Percentiles rank a stretch among this genome's conserved stretches.
phyloP scores from a whole-genome alignment of 768 basidiomycete genomes.

The Leccinellum luteum region DNA sequence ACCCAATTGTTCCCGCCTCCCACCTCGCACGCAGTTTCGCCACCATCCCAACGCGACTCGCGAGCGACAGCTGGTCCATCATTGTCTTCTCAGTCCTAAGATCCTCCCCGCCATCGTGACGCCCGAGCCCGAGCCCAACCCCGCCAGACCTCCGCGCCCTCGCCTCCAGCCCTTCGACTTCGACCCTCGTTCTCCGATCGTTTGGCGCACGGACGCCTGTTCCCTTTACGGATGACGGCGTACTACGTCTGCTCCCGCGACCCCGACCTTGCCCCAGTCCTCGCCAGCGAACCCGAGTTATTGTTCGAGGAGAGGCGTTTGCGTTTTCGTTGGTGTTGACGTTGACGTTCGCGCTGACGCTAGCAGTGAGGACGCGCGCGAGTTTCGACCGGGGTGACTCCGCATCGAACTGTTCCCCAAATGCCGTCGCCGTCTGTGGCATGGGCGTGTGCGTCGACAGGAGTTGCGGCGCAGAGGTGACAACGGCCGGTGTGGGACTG shows the following conservation, averaged over 20 bases:
- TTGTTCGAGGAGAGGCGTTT: background rate
- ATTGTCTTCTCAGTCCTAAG: background rate
- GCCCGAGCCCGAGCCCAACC: background rate
- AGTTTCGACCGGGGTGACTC: conserved; percentile 24
- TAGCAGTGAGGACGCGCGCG: conserved; percentile 14
- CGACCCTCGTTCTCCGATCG: conserved; percentile 1
- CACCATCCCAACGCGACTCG: conserved; percentile 14
- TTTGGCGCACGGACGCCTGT: background rate
- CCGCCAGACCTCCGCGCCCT: background rate
- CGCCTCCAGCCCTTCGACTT: conserved; percentile 7
- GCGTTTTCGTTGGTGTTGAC: background rate
- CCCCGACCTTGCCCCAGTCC: background rate
- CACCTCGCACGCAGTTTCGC: conserved; percentile 21
- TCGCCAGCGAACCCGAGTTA: background rate
- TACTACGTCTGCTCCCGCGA: background rate
- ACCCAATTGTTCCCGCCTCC: conserved; percentile 8
- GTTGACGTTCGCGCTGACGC: background rate
- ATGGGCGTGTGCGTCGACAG: background rate
- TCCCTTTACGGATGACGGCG: background rate
- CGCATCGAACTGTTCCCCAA: background rate
- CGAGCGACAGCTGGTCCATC: conserved; percentile 1
- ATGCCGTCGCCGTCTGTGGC: background rate
- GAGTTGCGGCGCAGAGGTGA: background rate
- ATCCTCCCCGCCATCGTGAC: background rate
- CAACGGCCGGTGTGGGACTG: background rate